Percentiles rank a stretch among this genome's conserved stretches.
phyloP scores from a whole-genome alignment of 495 filamentous ascomycete species.

The Wilcoxina mikolae region DNA sequence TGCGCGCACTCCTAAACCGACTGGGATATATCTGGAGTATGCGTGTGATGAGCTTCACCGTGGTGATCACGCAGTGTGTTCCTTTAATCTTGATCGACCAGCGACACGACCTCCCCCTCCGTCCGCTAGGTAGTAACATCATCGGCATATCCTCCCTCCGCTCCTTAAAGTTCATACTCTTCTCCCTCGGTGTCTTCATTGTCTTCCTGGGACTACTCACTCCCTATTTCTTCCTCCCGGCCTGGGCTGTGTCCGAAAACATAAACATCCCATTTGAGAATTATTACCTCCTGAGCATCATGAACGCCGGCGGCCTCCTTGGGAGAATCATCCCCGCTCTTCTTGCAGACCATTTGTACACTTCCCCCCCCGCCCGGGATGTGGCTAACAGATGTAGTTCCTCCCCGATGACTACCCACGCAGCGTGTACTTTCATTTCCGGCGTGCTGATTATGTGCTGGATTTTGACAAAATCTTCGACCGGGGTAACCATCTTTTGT shows the following conservation, averaged over 20 bases:
- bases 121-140: background rate
- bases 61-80: background rate
- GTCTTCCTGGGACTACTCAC: background rate
- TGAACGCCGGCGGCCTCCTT: conserved; percentile 51
- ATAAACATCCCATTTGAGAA: background rate
- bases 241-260: background rate
- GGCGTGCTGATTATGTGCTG: background rate
- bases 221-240: background rate
- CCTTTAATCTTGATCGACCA: background rate
- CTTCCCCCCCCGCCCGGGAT: background rate
- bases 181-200: background rate
- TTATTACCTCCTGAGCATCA: conserved; percentile 44
- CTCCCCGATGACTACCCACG: background rate
- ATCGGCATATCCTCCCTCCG: background rate
- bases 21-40: background rate
- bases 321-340: conserved; percentile 49
- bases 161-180: background rate
- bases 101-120: background rate
- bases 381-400: background rate
- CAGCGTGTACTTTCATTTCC: background rate
- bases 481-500: background rate
- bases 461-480: background rate
- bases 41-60: background rate
- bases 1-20: background rate
- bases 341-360: conserved; percentile 37